phyloP scores from a whole-genome alignment of 1,139 yeast species.

The Suhomyces panamericanus region DNA sequence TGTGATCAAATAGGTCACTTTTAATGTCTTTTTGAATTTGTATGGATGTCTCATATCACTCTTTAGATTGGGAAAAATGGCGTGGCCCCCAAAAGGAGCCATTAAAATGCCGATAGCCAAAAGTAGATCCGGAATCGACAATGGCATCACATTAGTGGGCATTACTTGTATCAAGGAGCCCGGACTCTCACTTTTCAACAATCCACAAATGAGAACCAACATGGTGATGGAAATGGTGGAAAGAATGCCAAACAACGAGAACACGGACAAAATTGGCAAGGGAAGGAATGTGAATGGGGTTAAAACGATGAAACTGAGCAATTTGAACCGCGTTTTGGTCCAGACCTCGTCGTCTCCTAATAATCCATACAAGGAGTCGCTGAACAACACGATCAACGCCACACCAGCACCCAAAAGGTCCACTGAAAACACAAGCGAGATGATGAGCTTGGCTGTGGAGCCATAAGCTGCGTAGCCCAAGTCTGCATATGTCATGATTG shows the following conservation, averaged over 20 bases:
- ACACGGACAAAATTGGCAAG: conserved; percentile 43
- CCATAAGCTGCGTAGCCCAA: conserved; percentile 78
- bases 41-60: conserved; percentile 58
- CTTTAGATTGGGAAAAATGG: conserved; percentile 58
- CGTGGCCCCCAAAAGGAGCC: conserved; percentile 68
- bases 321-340: conserved; percentile 41
- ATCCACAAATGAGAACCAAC: conserved; percentile 42
- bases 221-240: conserved; percentile 46
- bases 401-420: conserved; percentile 61
- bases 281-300: conserved; percentile 52
- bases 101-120: conserved; percentile 56
- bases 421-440: conserved; percentile 42
- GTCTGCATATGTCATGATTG: conserved; percentile 87
- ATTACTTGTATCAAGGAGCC: conserved; percentile 43
- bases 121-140: conserved; percentile 39
- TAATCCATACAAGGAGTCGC: conserved; percentile 51
- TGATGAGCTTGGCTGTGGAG: conserved; percentile 42
- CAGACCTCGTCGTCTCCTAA: conserved; percentile 40
- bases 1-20: conserved; percentile 53
- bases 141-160: conserved; percentile 53
- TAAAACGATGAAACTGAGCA: conserved; percentile 41
- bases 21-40: conserved; percentile 42
- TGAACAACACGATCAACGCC: conserved; percentile 52
- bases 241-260: conserved; percentile 46
- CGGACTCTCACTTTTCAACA: conserved; percentile 39